Base-by-base conservation (phyloP, 495 filamentous ascomycete genomes). In the Aspergillus bridgeri region DNA sequence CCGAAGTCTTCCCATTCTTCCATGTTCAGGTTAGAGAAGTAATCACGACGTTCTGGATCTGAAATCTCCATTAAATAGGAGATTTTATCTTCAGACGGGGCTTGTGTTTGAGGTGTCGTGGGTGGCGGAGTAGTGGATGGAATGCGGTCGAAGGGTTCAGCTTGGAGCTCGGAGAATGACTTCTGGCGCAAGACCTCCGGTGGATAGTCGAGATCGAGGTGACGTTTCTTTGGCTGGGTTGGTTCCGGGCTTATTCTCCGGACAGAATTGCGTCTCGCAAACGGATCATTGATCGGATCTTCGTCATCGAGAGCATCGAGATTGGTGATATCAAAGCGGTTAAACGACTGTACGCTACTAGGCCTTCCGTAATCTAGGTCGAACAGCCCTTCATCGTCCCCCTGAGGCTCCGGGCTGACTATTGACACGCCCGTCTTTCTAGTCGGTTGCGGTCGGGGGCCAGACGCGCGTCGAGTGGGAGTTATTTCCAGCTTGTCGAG, bases 1-100 rank as follows among this genome's bases (percentile, higher is more conserved):
- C 91, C 91, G 15, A 86, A 83, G 48, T 87, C 79, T 66, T 96
- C 91, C 88, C 91, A 94, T 66, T 93, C 87, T 23, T 81, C 75
- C 21, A 89, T 78, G 3, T 81, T 65, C 65, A 96, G 74, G 5
- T 78, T 79, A 9, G 79, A 71, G 60, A 92, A 85, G 68, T 91
- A 89, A 2, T 75, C 69, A 48, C 74, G 73, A 56, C 90, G 87
- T 18, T 82, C 78, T 19, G 75, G 29, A 1, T 68, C 72, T 6
- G 65, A 45, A 7, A 74, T 59, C 1, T 56, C 48, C 19, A 74
- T 56, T 19, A 76, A 60, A 23, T 66, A 61, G 8, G 69, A 64
- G 11, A 72, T 64, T 20, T 67, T 68, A 27, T 74, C 67, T 19
- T 71, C 60, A 21, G 67, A 60, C n/a, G 23, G 44, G 18, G 18